These are phyloP conservation scores for Scenedesmus sp. DNA, from an alignment of 163 green algal species.

Conservation along the genomic window DNA sequence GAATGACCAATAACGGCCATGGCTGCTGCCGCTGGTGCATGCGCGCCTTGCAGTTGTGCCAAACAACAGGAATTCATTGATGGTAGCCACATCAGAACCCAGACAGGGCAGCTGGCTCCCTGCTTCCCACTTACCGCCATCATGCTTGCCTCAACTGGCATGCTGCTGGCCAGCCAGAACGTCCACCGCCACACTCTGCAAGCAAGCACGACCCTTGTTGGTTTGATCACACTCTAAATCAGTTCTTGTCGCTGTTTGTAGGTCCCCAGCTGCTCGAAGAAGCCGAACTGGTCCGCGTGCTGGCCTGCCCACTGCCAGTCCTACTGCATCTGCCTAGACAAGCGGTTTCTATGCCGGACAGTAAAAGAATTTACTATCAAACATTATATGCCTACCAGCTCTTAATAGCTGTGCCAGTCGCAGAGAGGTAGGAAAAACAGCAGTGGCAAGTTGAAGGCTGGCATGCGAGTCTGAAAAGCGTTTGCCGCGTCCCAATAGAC, in stretches of 20 bases:
- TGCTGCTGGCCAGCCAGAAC: neutral
- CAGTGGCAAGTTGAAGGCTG: neutral
- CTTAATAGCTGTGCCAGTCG: neutral
- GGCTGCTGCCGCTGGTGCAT: neutral
- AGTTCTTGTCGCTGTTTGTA: neutral
- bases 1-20: neutral
- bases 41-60: neutral
- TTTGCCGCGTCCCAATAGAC: neutral
- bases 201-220: neutral
- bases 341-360: neutral
- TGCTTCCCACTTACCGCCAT: neutral
- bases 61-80: neutral
- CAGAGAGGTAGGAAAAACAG: neutral
- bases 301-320: neutral
- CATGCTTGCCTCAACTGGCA: slow-evolving; percentile 30
- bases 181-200: neutral
- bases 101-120: neutral
- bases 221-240: neutral
- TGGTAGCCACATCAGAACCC: neutral
- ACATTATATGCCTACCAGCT: neutral
- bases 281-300: neutral
- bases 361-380: no score
- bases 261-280: neutral
- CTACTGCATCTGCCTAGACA: neutral
- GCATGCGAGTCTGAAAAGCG: neutral